Evolutionary conservation across 2,329 filamentous ascomycete genomes (phyloP), one percentile per base, ranked within the genome.

Genomic region (Westerdykella sp.): DNA sequence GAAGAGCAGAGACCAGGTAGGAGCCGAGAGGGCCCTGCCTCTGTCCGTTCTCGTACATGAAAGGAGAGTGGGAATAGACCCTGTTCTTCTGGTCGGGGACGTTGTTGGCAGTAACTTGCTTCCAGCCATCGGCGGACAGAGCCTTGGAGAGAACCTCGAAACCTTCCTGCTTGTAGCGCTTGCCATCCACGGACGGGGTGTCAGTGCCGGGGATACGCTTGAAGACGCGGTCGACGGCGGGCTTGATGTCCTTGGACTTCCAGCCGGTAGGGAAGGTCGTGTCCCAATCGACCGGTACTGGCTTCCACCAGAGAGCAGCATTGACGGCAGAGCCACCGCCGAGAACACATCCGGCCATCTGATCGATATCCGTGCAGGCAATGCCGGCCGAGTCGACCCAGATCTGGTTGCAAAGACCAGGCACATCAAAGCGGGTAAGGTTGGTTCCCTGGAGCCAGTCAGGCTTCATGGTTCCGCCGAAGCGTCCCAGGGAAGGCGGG

Each of bases 201-300:
- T 77, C 78, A 0, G 82, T 87, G 25, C 83, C 84, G 0, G 83
- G 83, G 48, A 87, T 87, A n/a, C 83, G 76, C 30, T 72, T 68
- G 60, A 87, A 88, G 6, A 83, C 78, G 34, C 79, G 75, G 22
- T 76, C 66, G 5, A 81, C 78, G 1, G 84, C 78, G 18, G 69
- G 60, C 46, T 69, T 68, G 59, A 87, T 76, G 52, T 87, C 82
- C 5, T 68, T 60, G 14, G 79, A 73, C 63, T 84, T 81, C 85
- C 85, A 89, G 23, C 84, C 84, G 1, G 68, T 50, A 1, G 85
- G 85, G 69, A 85, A 89, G 62, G 84, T 84, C 60, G 77, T 74
- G 59, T 88, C 81, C 71, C 84, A 88, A 59, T 88, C 85, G 6
- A 69, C 61, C 5, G 76, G 72, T 47, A 81, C 77, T 0, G 84